Percentiles rank a stretch among this genome's conserved stretches.
These are phyloP conservation scores for Crataegus laevigata DNA, from an alignment of 306 rosid species.

Conservation along the genomic window DNA sequence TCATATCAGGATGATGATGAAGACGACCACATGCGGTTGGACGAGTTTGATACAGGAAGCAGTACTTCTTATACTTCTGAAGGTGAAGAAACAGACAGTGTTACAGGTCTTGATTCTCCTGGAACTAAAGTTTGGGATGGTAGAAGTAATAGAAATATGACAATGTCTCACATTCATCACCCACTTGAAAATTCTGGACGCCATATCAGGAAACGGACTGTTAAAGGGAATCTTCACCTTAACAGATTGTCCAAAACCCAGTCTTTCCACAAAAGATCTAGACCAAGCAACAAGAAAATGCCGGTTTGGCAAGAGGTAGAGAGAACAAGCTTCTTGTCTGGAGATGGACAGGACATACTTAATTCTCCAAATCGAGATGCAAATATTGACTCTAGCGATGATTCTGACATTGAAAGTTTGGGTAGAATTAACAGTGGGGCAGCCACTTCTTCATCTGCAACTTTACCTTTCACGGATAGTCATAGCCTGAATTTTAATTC, in stretches of 20 bases:
- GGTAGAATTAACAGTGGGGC: slow-evolving; percentile 81
- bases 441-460: slow-evolving; percentile 73
- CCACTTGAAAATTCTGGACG: slow-evolving; percentile 77
- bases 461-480: slow-evolving; percentile 38
- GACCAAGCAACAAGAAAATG: slow-evolving; percentile 38
- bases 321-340: slow-evolving; percentile 89
- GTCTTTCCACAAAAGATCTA: slow-evolving; percentile 60
- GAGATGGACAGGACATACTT: slow-evolving; percentile 95
- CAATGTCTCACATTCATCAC: slow-evolving; percentile 77
- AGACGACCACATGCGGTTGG: slow-evolving; percentile 27
- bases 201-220: slow-evolving; percentile 42
- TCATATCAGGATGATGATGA: slow-evolving; percentile 43
- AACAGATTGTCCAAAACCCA: slow-evolving; percentile 40
- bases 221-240: slow-evolving; percentile 45
- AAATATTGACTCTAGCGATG: slow-evolving; percentile 62
- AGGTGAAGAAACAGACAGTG: slow-evolving; percentile 58
- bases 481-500: slow-evolving; percentile 37
- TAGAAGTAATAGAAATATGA: slow-evolving; percentile 63
- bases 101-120: slow-evolving; percentile 92
- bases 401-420: slow-evolving; percentile 53
- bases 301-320: slow-evolving; percentile 85
- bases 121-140: slow-evolving; percentile 97
- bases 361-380: slow-evolving; percentile 35
- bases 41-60: slow-evolving; percentile 52
- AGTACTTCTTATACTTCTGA: slow-evolving; percentile 71